phyloP scores from a whole-genome alignment of 352 stramenopile species.

The Globisporangium takayamanum region DNA sequence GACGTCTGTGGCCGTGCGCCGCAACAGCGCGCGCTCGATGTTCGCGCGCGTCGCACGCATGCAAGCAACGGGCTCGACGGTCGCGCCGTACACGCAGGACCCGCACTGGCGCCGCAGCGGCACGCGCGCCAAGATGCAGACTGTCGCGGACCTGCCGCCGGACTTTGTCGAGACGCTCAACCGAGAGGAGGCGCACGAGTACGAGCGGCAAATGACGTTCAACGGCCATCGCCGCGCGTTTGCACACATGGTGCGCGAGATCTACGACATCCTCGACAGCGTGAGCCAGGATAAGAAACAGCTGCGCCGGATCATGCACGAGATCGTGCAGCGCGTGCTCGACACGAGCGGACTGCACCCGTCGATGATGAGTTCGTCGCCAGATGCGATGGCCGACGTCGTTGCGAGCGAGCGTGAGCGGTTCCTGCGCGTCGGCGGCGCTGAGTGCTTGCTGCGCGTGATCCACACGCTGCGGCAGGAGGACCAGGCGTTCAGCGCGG shows the following conservation, averaged over 20 bases:
- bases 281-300: constrained; percentile 40
- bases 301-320: constrained; percentile 56
- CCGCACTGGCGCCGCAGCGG: constrained; percentile 33
- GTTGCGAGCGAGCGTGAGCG: constrained; percentile 49
- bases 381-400: constrained; percentile 25
- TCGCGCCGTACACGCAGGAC: constrained; percentile 3
- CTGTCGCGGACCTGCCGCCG: constrained; percentile 44
- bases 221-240: constrained; percentile 45
- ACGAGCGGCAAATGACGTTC: constrained; percentile 39
- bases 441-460: constrained; percentile 68
- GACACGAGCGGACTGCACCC: constrained; percentile 56
- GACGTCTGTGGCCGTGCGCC: neutral
- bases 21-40: constrained; percentile 19
- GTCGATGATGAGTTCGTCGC: constrained; percentile 5
- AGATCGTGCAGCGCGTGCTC: constrained; percentile 63
- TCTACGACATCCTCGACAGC: constrained; percentile 55
- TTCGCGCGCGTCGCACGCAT: constrained; percentile 54
- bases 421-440: constrained; percentile 67
- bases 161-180: constrained; percentile 43
- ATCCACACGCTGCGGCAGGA: constrained; percentile 61
- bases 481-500: constrained; percentile 21
- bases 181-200: constrained; percentile 29
- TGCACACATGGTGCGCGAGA: constrained; percentile 50
- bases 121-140: constrained; percentile 32
- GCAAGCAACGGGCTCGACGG: constrained; percentile 48